Conservation (phyloP, 768 basidiomycete genomes). For the Leucosporidium creatinivorum region DNA sequence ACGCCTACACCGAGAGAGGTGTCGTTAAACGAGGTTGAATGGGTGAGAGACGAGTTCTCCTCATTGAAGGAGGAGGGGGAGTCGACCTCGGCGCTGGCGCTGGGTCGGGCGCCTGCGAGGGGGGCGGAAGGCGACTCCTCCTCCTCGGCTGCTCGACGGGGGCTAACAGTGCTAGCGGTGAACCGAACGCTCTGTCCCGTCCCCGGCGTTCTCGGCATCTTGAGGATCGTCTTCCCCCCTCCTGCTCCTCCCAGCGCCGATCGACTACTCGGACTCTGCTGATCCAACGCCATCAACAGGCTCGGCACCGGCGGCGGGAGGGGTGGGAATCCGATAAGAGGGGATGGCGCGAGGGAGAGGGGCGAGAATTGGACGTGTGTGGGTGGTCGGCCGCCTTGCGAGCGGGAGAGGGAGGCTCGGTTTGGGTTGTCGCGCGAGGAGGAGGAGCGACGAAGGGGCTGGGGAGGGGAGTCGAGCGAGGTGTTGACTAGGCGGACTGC, state of each 20-base stretch:
- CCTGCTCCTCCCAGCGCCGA: neutral
- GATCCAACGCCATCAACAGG: neutral
- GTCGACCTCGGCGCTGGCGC: neutral
- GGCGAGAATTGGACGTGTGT: conserved; percentile 26
- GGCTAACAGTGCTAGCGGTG: conserved; percentile 12
- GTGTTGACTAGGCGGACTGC: conserved; percentile 13
- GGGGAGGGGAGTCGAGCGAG: conserved; percentile 21
- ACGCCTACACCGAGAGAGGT: neutral
- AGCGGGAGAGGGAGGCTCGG: conserved; percentile 3
- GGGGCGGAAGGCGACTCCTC: neutral
- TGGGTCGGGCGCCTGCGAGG: no score
- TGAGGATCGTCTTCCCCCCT: conserved; percentile 19
- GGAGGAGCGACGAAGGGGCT: neutral
- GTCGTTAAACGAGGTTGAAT: neutral
- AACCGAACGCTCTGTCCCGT: conserved; percentile 30
- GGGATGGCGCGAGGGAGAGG: conserved; percentile 26
- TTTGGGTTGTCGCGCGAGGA: conserved; percentile 1
- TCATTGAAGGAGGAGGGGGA: neutral
- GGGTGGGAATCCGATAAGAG: conserved; percentile 20
- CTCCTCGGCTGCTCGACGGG: neutral
- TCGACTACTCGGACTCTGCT: neutral
- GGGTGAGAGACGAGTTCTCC: neutral
- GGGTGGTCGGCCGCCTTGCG: conserved; percentile 1
- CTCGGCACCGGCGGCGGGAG: conserved; percentile 6
- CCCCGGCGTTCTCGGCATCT: conserved; percentile 21